Evolutionary conservation across 2,329 filamentous ascomycete species (phyloP).

Genomic region (Orbilia quercus): DNA sequence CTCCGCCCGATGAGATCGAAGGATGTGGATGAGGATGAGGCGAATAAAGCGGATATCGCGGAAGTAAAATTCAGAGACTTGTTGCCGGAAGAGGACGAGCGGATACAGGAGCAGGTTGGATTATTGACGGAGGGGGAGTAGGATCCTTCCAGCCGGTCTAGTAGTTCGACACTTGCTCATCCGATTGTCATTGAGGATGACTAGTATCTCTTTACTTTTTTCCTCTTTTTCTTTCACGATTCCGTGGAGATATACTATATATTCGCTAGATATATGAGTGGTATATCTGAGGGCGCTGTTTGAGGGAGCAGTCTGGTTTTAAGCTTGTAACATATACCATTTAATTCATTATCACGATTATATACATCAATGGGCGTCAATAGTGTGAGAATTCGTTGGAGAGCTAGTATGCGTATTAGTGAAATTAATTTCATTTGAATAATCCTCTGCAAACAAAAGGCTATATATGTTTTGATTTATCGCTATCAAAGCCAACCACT

Average conservation of each 20-base stretch:
- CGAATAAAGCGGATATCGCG: constrained; percentile 53
- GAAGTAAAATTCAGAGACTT: constrained; percentile 54
- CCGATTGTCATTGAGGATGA: constrained; percentile 15
- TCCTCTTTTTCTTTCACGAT: not conserved
- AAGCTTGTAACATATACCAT: not conserved
- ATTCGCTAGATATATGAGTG: not conserved
- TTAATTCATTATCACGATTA: no score
- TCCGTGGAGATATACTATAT: not conserved
- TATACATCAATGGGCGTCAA: no score
- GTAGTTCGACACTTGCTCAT: not conserved
- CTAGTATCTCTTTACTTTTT: not conserved
- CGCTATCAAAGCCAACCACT: not conserved
- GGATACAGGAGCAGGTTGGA: constrained; percentile 52
- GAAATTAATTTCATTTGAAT: no score
- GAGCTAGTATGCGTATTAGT: no score
- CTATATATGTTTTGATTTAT: not conserved
- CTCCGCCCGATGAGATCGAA: constrained; percentile 51
- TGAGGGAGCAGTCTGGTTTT: not conserved
- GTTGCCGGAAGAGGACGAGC: constrained; percentile 44
- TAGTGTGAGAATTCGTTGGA: no score
- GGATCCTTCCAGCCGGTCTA: not conserved
- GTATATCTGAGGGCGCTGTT: not conserved
- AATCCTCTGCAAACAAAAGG: not conserved
- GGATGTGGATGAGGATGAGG: constrained; percentile 53
- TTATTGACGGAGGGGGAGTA: constrained; percentile 53